Evolutionary conservation across 2,329 filamentous ascomycete species (phyloP).

Genomic region (Ambrosiella xylebori): DNA sequence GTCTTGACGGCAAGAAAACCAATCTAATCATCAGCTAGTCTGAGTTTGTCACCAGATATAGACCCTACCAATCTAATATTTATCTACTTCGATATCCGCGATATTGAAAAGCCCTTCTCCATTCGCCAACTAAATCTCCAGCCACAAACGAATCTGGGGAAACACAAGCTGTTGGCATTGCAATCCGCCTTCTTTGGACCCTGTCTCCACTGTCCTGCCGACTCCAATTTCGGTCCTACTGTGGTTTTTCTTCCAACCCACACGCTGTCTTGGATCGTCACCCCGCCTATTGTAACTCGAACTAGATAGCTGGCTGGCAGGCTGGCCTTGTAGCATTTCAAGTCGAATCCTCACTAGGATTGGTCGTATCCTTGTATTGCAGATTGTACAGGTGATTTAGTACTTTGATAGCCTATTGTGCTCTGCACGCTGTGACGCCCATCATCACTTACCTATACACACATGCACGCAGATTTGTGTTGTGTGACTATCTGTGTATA

Average conservation of each 20-base stretch:
- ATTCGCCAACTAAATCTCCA: not conserved
- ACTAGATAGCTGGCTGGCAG: no score
- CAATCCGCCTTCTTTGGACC: not conserved
- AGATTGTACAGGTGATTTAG: not conserved
- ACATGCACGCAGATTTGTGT: not conserved
- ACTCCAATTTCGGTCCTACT: not conserved
- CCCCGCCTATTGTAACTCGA: no score
- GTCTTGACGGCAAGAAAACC: not conserved
- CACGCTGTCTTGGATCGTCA: no score
- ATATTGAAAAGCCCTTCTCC: not conserved
- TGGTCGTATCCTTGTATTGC: not conserved
- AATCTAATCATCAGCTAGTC: not conserved
- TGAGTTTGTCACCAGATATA: not conserved
- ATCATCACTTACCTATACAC: not conserved
- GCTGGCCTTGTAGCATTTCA: no score
- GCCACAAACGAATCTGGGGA: conserved; percentile 3
- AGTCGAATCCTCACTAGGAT: not conserved
- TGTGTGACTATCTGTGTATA: no score
- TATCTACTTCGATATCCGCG: not conserved
- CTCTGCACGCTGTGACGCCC: not conserved
- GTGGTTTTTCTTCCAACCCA: not conserved
- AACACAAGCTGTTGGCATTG: not conserved
- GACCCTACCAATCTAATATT: not conserved
- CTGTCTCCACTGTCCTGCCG: not conserved
- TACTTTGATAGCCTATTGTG: not conserved